These are phyloP conservation scores for Penicillium ochrochloron DNA, from an alignment of 495 filamentous ascomycete genomes.

Conservation along the genomic window DNA sequence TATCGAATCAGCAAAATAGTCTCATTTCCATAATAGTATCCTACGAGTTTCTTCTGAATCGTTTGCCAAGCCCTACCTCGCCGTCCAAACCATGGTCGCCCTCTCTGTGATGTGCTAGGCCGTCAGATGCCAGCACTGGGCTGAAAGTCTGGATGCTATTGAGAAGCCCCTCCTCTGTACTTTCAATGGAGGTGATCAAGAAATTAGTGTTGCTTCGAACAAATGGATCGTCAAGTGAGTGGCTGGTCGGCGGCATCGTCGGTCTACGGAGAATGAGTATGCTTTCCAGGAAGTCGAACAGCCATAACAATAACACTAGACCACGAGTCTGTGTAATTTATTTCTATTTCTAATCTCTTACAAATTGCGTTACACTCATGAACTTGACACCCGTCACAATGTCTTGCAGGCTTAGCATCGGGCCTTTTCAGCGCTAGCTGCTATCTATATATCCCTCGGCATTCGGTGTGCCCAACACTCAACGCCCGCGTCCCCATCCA, in stretches of 20 bases:
- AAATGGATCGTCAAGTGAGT: not conserved
- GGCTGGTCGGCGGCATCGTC: not conserved
- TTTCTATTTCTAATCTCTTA: not conserved
- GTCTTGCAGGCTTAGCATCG: constrained; percentile 19
- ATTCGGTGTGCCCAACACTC: constrained; percentile 6
- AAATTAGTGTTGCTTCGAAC: not conserved
- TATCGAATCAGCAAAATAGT: not conserved
- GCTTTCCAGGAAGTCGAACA: not conserved
- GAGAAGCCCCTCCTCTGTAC: not conserved
- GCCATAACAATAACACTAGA: not conserved
- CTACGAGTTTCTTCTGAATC: not conserved
- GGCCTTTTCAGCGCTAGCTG: not conserved
- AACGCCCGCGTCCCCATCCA: not conserved
- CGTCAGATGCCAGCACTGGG: not conserved
- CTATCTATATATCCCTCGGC: not conserved
- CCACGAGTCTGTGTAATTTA: constrained; percentile 6
- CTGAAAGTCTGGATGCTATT: not conserved
- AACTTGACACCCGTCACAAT: constrained; percentile 16
- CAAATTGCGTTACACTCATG: not conserved
- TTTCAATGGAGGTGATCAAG: not conserved
- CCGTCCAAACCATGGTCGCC: not conserved
- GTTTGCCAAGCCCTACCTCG: not conserved
- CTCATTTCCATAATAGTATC: not conserved
- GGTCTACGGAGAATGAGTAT: not conserved
- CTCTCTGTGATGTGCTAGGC: not conserved